These are phyloP conservation scores for Dunaliella sp. DNA, from an alignment of 139 green algal genomes.

Conservation along the genomic window DNA sequence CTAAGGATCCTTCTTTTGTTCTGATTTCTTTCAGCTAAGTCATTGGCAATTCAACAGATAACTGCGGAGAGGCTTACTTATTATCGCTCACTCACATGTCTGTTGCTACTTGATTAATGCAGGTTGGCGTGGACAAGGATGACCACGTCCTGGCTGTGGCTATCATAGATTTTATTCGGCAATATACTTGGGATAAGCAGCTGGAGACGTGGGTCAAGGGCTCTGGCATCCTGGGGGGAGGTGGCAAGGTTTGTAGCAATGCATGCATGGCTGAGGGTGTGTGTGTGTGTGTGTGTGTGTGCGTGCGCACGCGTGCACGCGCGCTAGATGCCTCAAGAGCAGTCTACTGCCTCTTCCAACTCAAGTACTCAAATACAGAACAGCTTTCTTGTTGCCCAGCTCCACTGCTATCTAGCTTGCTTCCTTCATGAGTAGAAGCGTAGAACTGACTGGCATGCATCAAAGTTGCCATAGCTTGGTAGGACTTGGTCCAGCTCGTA, in stretches of 20 bases:
- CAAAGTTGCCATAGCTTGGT: neutral
- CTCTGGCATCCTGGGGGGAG: constrained; percentile 81
- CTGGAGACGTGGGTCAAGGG: constrained; percentile 97
- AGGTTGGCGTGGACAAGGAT: constrained; percentile 51
- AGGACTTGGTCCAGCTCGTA: neutral
- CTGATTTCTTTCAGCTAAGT: no score
- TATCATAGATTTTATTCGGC: constrained; percentile 93
- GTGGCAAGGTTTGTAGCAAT: constrained; percentile 41
- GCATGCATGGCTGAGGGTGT: no score
- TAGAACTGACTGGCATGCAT: constrained; percentile 14
- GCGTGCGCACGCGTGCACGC: no score
- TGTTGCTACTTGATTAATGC: no score
- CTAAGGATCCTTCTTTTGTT: no score
- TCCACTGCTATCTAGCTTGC: neutral
- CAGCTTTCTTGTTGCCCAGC: neutral
- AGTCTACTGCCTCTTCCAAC: no score
- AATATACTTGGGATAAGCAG: constrained; percentile 98
- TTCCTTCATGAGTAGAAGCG: constrained; percentile 3
- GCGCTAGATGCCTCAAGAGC: no score
- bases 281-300: no score
- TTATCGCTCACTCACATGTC: no score
- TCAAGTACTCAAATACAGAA: no score
- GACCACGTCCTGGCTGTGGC: constrained; percentile 76
- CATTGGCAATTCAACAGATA: no score
- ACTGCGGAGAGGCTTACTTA: no score